These are phyloP conservation scores for Diaporthe ilicicola DNA, from an alignment of 2,329 filamentous ascomycete genomes.

Conservation along the genomic window DNA sequence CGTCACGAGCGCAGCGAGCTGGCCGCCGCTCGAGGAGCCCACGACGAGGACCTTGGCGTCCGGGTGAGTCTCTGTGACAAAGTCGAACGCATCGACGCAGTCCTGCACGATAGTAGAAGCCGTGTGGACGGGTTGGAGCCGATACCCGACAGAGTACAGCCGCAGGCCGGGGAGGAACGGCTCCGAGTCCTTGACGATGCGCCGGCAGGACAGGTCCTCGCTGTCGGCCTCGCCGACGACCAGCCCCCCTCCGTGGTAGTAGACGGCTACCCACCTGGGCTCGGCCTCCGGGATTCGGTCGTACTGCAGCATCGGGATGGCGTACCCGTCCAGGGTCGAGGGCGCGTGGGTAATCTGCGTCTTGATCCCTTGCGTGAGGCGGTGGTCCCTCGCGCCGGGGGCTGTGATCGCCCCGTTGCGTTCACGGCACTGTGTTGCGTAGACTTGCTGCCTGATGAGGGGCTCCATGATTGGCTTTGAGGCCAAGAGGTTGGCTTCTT, in stretches of 20 bases:
- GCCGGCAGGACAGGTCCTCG: constrained; percentile 57
- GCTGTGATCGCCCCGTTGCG: constrained; percentile 47
- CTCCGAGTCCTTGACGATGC: constrained; percentile 44
- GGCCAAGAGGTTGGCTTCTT: constrained; percentile 39
- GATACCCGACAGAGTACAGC: constrained; percentile 57
- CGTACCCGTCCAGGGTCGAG: constrained; percentile 44
- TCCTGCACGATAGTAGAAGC: constrained; percentile 53
- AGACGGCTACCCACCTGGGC: constrained; percentile 47
- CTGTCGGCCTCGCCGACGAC: constrained; percentile 57
- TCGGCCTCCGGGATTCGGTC: constrained; percentile 34
- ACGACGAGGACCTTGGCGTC: constrained; percentile 44
- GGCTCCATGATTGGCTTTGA: constrained; percentile 40
- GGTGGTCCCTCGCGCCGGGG: constrained; percentile 45
- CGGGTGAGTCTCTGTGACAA: constrained; percentile 32
- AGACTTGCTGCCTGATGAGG: constrained; percentile 48
- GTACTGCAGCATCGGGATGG: constrained; percentile 49
- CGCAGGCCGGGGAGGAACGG: constrained; percentile 37
- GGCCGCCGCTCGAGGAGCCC: constrained; percentile 58
- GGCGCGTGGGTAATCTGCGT: constrained; percentile 41
- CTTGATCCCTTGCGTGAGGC: constrained; percentile 46
- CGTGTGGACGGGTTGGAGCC: constrained; percentile 51
- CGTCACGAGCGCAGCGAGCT: constrained; percentile 55
- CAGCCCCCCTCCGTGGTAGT: constrained; percentile 59
- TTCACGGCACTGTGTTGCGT: constrained; percentile 50
- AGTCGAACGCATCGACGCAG: constrained; percentile 47